Evolutionary conservation across 768 basidiomycete genomes (phyloP).

Genomic region (Podaxis sp.): DNA sequence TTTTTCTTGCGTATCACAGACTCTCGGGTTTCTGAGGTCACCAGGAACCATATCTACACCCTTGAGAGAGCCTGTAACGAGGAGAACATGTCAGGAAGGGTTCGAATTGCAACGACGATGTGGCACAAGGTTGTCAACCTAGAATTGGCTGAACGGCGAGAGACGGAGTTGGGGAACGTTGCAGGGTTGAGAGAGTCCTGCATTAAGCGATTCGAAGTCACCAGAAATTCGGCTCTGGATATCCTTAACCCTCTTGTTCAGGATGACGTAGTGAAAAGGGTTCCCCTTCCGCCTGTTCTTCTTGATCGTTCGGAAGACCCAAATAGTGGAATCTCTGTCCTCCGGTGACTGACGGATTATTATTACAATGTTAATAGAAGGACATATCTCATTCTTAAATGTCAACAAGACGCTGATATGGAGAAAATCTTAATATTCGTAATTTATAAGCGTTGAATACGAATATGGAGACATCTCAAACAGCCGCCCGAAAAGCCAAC

Average conservation of each 20-base stretch:
- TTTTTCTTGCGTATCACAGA: not conserved
- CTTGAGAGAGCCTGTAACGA: not conserved
- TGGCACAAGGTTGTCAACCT: not conserved
- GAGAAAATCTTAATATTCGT: too few relatives aligned
- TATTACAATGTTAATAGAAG: too few relatives aligned
- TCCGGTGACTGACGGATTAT: not conserved
- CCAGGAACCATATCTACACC: not conserved
- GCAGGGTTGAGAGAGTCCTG: not conserved
- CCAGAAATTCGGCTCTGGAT: not conserved
- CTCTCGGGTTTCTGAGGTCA: not conserved
- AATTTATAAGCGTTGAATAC: too few relatives aligned
- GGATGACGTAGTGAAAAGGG: not conserved
- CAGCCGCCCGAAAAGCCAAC: too few relatives aligned
- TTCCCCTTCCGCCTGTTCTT: not conserved
- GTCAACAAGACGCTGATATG: too few relatives aligned
- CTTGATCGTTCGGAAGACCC: not conserved
- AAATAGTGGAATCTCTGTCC: not conserved
- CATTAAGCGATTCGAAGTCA: not conserved
- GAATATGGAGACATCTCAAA: too few relatives aligned
- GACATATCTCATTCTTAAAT: too few relatives aligned
- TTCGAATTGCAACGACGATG: not conserved
- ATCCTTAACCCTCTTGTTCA: not conserved
- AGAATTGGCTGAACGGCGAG: not conserved
- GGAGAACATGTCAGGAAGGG: not conserved
- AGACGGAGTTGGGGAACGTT: not conserved